phyloP scores from a whole-genome alignment of 1,139 yeast species.

The Geotrichum phurueaensis region DNA sequence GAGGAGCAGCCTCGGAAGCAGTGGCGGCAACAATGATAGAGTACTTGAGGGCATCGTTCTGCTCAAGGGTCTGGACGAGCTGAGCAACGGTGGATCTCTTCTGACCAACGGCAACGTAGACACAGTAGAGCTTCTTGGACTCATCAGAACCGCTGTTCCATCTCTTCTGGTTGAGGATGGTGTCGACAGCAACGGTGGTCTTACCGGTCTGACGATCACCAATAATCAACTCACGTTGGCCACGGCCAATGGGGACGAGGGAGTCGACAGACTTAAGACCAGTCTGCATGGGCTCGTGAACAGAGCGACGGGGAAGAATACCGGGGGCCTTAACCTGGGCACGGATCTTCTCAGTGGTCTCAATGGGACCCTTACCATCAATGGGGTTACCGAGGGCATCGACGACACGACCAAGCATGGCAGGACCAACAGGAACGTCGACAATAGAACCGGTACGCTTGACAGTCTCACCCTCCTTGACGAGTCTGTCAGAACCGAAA shows the following conservation, averaged over 20 bases:
- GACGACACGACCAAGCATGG: conserved; percentile 96
- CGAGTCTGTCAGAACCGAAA: conserved; percentile 98
- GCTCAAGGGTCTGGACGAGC: conserved; percentile 98
- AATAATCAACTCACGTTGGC: conserved; percentile 99
- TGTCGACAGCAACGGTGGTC: conserved; percentile 97
- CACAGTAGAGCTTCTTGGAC: conserved; percentile 98
- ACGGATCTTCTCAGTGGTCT: conserved; percentile 77
- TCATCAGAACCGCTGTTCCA: conserved; percentile 95
- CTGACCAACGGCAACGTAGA: conserved; percentile 99
- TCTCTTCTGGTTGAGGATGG: conserved; percentile 98
- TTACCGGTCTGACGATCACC: conserved; percentile 99
- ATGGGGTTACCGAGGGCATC: conserved; percentile 99
- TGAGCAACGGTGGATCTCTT: conserved; percentile 99
- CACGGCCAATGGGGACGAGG: conserved; percentile 99
- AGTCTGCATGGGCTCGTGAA: conserved; percentile 98
- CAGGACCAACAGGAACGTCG: conserved; percentile 99
- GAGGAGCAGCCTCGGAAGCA: conserved; percentile 99
- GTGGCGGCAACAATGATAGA: conserved; percentile 98
- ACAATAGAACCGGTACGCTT: conserved; percentile 99
- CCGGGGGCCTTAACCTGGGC: conserved; percentile 99
- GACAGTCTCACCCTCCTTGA: conserved; percentile 99
- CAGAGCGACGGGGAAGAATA: conserved; percentile 98
- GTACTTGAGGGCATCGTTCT: conserved; percentile 96
- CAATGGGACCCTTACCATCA: conserved; percentile 99
- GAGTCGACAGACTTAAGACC: conserved; percentile 99